Evolutionary conservation across 805 yeast species (phyloP), one percentile per base, ranked within the genome.

Genomic region (Isabelozyma gotoi): DNA sequence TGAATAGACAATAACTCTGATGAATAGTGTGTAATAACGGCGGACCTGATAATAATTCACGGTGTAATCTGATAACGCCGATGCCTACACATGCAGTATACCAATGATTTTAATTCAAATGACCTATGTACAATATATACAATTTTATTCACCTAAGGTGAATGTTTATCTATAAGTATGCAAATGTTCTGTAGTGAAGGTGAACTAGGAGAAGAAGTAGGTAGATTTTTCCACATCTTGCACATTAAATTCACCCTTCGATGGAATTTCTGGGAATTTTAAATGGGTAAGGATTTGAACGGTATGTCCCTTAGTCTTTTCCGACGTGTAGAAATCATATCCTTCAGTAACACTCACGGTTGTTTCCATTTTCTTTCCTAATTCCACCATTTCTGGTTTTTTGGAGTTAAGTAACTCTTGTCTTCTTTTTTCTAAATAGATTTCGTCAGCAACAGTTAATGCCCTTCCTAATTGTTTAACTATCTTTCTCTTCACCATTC

Each of bases 241-340:
- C 31, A 92, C 95, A 57, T 92, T 95, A 54, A 92, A 88, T 14
- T 81, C 82, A 40, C 97, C 99, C 62, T 79, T 84, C 39, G 76
- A 68, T 11, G 97, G 97, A 34, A 88, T 78, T 0, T 71, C 74
- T 0, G 96, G 95, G 49, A 89, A 70, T 36, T 62, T 66, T 53
- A 89, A 71, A 5, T 96, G 96, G 7, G 80, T 82, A 44, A 88
- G 66, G 2, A 85, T 71, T 43, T 71, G 74, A 33, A 71, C 49
- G 0, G 68, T 60, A 35, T 54, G 57, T 29, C 59, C 33, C 2
- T 59, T 44, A 8, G 49, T 43, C 5, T 59, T 60, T 8, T 59
- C 50, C 10, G 57, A 40, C 33, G 57, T 43, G 40, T 61, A 44
- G 44, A 61, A 46, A 51, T 62, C 62, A 56, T 61, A 50, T 15